A percentile compares a stretch with the other conserved stretches of the same genome.
Conservation (phyloP, 495 filamentous ascomycete genomes). For the Neurospora sp. region DNA sequence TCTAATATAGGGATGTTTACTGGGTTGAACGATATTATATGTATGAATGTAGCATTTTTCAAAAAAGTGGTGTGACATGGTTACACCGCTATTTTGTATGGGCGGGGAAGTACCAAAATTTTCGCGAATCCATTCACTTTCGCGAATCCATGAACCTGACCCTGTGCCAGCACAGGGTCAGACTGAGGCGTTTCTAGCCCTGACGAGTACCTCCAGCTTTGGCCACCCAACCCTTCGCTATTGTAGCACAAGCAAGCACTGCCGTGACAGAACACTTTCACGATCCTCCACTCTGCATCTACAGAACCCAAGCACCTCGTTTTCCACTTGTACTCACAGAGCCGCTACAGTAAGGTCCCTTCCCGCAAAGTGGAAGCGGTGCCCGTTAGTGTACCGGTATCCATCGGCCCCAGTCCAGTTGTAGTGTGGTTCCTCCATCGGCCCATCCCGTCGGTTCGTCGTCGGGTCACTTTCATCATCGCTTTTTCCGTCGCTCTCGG, state of each 20-base stretch:
- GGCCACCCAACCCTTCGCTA: neutral
- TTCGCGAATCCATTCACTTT: no score
- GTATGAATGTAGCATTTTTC: no score
- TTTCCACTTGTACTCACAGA: neutral
- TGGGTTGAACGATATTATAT: no score
- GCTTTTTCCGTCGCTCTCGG: neutral
- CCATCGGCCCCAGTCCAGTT: neutral
- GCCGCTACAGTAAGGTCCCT: neutral
- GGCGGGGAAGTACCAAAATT: no score
- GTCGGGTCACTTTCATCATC: neutral
- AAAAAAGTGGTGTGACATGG: no score
- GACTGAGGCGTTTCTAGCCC: no score
- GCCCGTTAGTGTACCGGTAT: neutral
- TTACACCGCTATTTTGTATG: no score
- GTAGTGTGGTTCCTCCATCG: neutral
- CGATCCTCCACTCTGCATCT: neutral
- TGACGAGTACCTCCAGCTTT: neutral
- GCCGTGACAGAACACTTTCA: neutral
- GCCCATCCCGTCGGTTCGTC: neutral
- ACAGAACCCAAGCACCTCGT: neutral
- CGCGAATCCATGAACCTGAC: no score
- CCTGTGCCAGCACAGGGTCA: no score
- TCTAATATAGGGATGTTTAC: no score
- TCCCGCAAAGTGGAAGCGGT: neutral
- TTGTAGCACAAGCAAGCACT: neutral